phyloP scores from a whole-genome alignment of 805 yeast genomes.

The Wickerhamomyces silvicola region DNA sequence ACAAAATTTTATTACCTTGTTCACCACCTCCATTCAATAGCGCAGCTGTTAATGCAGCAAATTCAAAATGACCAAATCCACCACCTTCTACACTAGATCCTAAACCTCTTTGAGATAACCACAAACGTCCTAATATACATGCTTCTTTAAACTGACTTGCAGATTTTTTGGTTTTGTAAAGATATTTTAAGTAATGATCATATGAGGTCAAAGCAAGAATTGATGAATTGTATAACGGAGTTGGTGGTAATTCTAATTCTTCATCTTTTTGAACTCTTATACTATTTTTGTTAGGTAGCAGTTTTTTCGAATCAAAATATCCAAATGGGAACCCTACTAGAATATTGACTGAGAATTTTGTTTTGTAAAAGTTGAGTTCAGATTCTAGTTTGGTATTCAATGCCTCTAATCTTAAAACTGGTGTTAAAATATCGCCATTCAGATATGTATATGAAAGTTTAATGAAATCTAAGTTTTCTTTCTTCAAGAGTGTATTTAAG shows the following conservation, averaged over 20 bases:
- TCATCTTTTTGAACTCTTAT: conserved; percentile 51
- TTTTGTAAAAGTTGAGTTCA: conserved; percentile 56
- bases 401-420: conserved; percentile 62
- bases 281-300: conserved; percentile 76
- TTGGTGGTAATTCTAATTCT: conserved; percentile 49
- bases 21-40: conserved; percentile 78
- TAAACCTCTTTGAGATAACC: conserved; percentile 87
- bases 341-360: conserved; percentile 66
- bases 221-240: conserved; percentile 84
- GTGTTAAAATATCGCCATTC: conserved; percentile 73
- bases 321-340: conserved; percentile 69
- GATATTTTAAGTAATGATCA: conserved; percentile 63
- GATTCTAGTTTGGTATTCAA: conserved; percentile 37
- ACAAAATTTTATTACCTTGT: conserved; percentile 65
- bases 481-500: conserved; percentile 46
- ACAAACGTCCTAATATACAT: conserved; percentile 74
- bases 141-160: conserved; percentile 86
- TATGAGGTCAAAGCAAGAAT: conserved; percentile 62
- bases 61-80: conserved; percentile 93
- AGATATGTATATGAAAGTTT: conserved; percentile 58
- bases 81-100: conserved; percentile 54
- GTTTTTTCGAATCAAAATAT: conserved; percentile 65
- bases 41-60: conserved; percentile 73
- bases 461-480: conserved; percentile 42
- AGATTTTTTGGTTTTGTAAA: conserved; percentile 68